Evolutionary conservation across 2,329 filamentous ascomycete species (phyloP), one percentile per base, ranked within the genome.

Genomic region (Beauveria rudraprayagi): DNA sequence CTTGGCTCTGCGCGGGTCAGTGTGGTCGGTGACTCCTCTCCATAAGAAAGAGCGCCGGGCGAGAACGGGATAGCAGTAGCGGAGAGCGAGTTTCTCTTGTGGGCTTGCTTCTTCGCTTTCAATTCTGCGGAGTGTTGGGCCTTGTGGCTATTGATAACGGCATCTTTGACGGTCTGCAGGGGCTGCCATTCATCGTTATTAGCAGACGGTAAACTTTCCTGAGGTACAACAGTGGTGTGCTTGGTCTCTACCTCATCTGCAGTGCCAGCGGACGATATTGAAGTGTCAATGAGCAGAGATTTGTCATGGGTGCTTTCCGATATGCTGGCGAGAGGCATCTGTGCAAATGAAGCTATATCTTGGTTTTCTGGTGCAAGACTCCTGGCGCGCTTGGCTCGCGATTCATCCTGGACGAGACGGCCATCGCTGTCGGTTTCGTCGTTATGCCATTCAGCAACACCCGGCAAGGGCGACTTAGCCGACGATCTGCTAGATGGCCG

Each of bases 341-440:
- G 65, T 9, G 91, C 90, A 71, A 95, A 96, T 56, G 85, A 79
- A 24, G 89, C 87, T 26, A 93, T 85, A 55, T 88, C 83, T 67
- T 95, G 87, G 19, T 84, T 87, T 67, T 89, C 86, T 57, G 81
- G 83, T 19, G 80, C 83, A 51, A 75, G 80, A 62, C 84, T 85
- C 66, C 86, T 85, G 64, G 85, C 85, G 70, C 92, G 86, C 79
- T 96, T 97, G 69, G 86, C 78, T 46, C 91, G 85, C 24, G 84
- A 85, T 62, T 88, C 83, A 61, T 88, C 83, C 61, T 89, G 84
- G 10, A 78, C 80, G 22, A 82, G 73, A 28, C 85, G 83, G 17
- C 86, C 86, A 63, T 87, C 80, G 63, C 85, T 83, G 62, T 88
- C 71, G 7, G 66, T 63, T 0, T 63, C 61, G n/a, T 71, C 70